Evolutionary conservation across 371 early-diverging fungal species (phyloP), one percentile per base, ranked within the genome.

Genomic region (Apophysomyces elegans): DNA sequence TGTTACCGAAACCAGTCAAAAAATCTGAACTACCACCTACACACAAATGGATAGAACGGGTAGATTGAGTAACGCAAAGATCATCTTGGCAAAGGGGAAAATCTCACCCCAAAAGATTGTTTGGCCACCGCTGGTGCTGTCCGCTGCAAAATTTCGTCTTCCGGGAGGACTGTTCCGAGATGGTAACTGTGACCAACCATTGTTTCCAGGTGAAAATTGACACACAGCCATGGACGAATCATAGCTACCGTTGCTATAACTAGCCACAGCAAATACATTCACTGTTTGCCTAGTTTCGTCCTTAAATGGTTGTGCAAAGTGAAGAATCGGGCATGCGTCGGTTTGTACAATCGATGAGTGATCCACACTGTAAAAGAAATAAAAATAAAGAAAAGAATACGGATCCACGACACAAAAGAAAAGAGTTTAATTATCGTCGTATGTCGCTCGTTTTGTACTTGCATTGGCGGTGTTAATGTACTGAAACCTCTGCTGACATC

Each of bases 11-110:
- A 21, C 73, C 73, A 14, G 69, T 66, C 14, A 66, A n/a, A 11
- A n/a, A 50, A 8, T 73, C 73, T 26, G 73, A 66, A 46, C 54
- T 69, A 16, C 73, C 73, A 36, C 73, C 73, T 72, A 57, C 14
- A 59, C 9, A 63, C 38, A 56, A 56, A 37, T 38, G 16, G 39
- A 39, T 14, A 39, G 37, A 58, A 39, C 58, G n/a, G 9, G 32
- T 26, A 54, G 11, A 32, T n/a, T 21, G 32, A n/a, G 32, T 54
- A n/a, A 54, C 16, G 8, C 59, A 41, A 54, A 44, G 37, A n/a
- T 41, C 6, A n/a, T 37, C 41, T n/a, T 43, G 26, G 50, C 36
- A 14, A 39, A 59, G 9, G n/a, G 26, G 50, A 18, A 14, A 39
- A 59, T 11, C 13, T 58, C 46, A 64, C 65, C 65, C 57, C 63